A percentile compares a stretch with the other conserved stretches of the same genome.
These are phyloP conservation scores for Globisporangium rhizosaccharum DNA, from an alignment of 352 stramenopile species.

Conservation along the genomic window DNA sequence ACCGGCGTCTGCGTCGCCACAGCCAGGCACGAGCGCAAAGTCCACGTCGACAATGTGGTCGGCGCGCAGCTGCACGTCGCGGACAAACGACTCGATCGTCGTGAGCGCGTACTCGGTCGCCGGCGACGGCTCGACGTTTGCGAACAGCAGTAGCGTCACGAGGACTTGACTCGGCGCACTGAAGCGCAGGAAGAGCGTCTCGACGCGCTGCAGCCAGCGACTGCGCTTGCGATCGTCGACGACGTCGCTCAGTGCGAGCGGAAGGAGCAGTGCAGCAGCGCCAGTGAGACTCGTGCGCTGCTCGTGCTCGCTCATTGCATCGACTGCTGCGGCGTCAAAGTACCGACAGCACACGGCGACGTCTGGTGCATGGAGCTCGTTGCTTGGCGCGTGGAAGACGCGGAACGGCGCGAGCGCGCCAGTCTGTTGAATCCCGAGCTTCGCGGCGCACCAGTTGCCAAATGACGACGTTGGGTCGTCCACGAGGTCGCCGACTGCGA, in stretches of 20 bases:
- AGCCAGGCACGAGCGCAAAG: slow-evolving; percentile 6
- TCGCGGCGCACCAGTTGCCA: slow-evolving; percentile 66
- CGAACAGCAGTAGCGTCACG: slow-evolving; percentile 39
- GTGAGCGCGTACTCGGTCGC: slow-evolving; percentile 11
- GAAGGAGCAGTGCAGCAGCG: slow-evolving; percentile 47
- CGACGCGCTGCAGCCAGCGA: slow-evolving; percentile 41
- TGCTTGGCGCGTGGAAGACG: slow-evolving; percentile 12
- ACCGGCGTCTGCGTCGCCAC: neutral
- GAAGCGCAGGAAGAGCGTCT: slow-evolving; percentile 25
- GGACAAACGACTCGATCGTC: slow-evolving; percentile 23
- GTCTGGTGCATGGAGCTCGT: slow-evolving; percentile 4
- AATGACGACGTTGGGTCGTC: slow-evolving; percentile 51
- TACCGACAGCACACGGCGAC: slow-evolving; percentile 57
- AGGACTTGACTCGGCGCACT: slow-evolving; percentile 25
- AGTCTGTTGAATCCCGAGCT: slow-evolving; percentile 22
- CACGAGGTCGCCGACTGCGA: slow-evolving; percentile 68
- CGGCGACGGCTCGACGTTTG: slow-evolving; percentile 19
- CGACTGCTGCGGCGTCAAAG: slow-evolving; percentile 30
- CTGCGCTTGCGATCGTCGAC: slow-evolving; percentile 23
- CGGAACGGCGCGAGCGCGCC: slow-evolving; percentile 18
- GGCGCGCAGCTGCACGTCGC: slow-evolving; percentile 21
- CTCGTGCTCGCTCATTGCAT: slow-evolving; percentile 3
- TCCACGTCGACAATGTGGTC: slow-evolving; percentile 17
- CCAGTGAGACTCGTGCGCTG: slow-evolving; percentile 30
- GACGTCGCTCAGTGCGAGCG: slow-evolving; percentile 45